Percentiles rank a stretch among this genome's conserved stretches.
Conservation (phyloP, 495 filamentous ascomycete genomes). For the Trichocladium uniseriatum region DNA sequence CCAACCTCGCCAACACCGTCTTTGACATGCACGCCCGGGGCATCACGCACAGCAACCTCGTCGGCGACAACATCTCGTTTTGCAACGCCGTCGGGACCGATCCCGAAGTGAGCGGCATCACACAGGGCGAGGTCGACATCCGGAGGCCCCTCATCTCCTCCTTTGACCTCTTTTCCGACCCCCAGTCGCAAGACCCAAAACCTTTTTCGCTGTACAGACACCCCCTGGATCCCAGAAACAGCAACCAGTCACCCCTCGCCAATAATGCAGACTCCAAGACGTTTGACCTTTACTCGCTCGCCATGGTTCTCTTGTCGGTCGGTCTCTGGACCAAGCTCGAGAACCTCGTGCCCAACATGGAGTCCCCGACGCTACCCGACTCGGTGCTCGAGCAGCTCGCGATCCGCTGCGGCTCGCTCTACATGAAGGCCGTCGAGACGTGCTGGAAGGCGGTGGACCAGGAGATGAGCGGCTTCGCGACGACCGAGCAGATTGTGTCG, state of each 20-base stretch:
- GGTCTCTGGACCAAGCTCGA: slow-evolving; percentile 78
- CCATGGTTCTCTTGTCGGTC: slow-evolving; percentile 74
- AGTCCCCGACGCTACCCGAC: slow-evolving; percentile 29
- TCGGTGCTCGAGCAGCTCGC: slow-evolving; percentile 51
- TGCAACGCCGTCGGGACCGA: slow-evolving; percentile 46
- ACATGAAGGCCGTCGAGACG: slow-evolving; percentile 70
- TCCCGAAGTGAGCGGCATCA: slow-evolving; percentile 29
- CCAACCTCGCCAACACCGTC: slow-evolving; percentile 66
- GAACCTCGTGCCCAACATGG: slow-evolving; percentile 41
- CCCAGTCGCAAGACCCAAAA: slow-evolving; percentile 37
- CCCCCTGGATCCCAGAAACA: slow-evolving; percentile 58
- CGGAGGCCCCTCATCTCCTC: slow-evolving; percentile 69
- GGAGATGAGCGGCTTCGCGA: slow-evolving; percentile 37
- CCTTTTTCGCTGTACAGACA: slow-evolving; percentile 59
- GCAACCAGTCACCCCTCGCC: slow-evolving; percentile 41
- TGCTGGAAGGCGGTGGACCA: slow-evolving; percentile 72
- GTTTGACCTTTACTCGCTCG: slow-evolving; percentile 78
- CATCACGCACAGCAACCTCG: slow-evolving; percentile 71
- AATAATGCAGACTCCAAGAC: slow-evolving; percentile 43
- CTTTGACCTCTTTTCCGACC: slow-evolving; percentile 72
- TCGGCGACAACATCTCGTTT: slow-evolving; percentile 71
- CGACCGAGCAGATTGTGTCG: slow-evolving; percentile 34
- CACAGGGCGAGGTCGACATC: slow-evolving; percentile 48
- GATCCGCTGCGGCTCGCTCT: slow-evolving; percentile 64
- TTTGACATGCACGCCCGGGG: slow-evolving; percentile 67